Conservation (phyloP, 805 yeast genomes). For the Torulaspora franciscae region DNA sequence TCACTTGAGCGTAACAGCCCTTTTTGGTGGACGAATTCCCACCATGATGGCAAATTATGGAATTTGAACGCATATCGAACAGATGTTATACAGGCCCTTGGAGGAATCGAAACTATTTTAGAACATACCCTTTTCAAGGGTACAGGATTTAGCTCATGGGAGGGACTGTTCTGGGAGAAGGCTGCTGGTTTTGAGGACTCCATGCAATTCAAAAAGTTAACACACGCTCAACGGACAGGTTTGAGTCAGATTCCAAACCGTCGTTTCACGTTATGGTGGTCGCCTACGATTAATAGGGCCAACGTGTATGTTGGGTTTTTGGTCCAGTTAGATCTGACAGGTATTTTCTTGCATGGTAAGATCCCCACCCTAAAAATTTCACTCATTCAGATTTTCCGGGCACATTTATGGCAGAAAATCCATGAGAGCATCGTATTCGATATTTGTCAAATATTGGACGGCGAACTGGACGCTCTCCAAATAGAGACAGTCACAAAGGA, state of each 20-base stretch:
- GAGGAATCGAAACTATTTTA: slow-evolving; percentile 92
- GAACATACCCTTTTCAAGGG: slow-evolving; percentile 95
- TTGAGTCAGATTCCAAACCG: slow-evolving; percentile 96
- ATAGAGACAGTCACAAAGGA: slow-evolving; percentile 85
- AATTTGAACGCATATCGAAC: slow-evolving; percentile 86
- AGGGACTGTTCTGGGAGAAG: slow-evolving; percentile 97
- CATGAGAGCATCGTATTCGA: slow-evolving; percentile 95
- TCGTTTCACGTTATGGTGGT: slow-evolving; percentile 98
- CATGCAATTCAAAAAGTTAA: slow-evolving; percentile 85
- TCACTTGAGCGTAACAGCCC: slow-evolving; percentile 72
- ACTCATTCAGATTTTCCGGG: slow-evolving; percentile 90
- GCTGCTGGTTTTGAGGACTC: slow-evolving; percentile 97
- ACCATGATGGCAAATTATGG: slow-evolving; percentile 96
- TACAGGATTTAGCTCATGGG: slow-evolving; percentile 98
- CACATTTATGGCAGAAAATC: slow-evolving; percentile 98
- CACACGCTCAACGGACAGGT: slow-evolving; percentile 97
- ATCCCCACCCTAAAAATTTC: slow-evolving; percentile 96
- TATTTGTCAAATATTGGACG: slow-evolving; percentile 85
- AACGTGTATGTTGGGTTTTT: slow-evolving; percentile 96
- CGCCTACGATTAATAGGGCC: slow-evolving; percentile 97
- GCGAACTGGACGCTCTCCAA: slow-evolving; percentile 74
- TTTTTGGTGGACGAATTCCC: slow-evolving; percentile 93
- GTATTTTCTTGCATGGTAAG: slow-evolving; percentile 94
- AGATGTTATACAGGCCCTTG: slow-evolving; percentile 94
- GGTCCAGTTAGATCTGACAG: slow-evolving; percentile 93